Base-by-base conservation (phyloP, 768 basidiomycete genomes). In the Podaxis carcinomalis region DNA sequence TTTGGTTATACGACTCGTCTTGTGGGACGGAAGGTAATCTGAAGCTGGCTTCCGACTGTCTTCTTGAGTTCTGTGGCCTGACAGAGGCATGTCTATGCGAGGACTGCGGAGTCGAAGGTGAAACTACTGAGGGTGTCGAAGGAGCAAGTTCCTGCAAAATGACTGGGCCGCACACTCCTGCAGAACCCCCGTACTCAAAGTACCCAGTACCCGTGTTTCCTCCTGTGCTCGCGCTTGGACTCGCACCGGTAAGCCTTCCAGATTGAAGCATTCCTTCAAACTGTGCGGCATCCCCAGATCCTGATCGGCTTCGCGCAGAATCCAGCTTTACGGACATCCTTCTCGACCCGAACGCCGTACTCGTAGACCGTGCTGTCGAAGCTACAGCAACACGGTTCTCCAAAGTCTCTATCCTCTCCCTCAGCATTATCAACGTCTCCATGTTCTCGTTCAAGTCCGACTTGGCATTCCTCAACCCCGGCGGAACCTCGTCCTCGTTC, bases 361-460 rank as follows among this genome's bases (percentile, higher is more conserved):
- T 32, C 32, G 32, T 2, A 32, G 32, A 32, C 16, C 27, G 51
- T 28, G 47, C 9, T 7, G 49, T 37, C 14, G 50, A 44, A 44
- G 19, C 51, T 19, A 60, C 59, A 32, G 32, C 32, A 9, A 60
- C 39, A 21, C 51, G 40, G 19, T 39, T 53, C 40, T 60, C 59
- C 59, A 60, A 52, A 32, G n/a, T 46, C 39, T 46, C 19, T 19
- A 60, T 60, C 16, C 51, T 60, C 42, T 21, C n/a, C 13, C 51
- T 46, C 39, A 60, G 16, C 27, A 19, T 36, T 42, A 53, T 53
- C 42, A 60, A 32, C 51, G 32, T 44, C 51, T 60, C 40, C 27
- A 28, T 32, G 27, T 53, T 60, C 59, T 60, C 59, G 19, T 53
- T 44, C 28, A 60, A 51, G 36, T 44, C 59, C 32, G 25, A 23